phyloP scores from a whole-genome alignment of 2,329 filamentous ascomycete species.

The Phoma sp. region DNA sequence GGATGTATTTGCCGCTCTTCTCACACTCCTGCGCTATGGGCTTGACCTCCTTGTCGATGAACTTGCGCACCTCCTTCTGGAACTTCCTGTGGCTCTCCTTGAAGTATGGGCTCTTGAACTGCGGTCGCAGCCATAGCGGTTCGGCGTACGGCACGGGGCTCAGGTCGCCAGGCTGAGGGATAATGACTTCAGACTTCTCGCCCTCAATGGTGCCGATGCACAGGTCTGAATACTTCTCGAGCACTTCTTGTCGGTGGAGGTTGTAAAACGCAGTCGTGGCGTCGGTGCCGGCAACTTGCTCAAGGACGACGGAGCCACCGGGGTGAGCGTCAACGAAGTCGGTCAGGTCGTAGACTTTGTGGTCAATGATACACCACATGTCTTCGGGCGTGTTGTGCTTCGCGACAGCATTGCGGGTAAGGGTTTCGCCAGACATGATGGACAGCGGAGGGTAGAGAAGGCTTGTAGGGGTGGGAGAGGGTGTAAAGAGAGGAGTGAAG shows the following conservation, averaged over 20 bases:
- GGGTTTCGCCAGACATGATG: constrained; percentile 44
- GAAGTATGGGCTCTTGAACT: constrained; percentile 83
- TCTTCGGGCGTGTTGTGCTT: constrained; percentile 78
- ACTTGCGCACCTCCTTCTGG: constrained; percentile 74
- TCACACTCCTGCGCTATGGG: constrained; percentile 81
- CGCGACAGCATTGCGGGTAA: constrained; percentile 68
- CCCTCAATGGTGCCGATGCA: constrained; percentile 77
- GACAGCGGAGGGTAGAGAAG: no score
- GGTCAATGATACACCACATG: constrained; percentile 85
- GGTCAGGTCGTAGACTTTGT: constrained; percentile 84
- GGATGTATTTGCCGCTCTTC: constrained; percentile 74
- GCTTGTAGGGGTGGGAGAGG: no score
- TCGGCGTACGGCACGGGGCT: constrained; percentile 84
- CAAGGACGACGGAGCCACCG: constrained; percentile 79
- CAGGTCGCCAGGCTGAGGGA: constrained; percentile 73
- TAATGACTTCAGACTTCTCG: constrained; percentile 77
- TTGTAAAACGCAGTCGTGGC: constrained; percentile 89
- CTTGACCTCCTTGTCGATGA: constrained; percentile 73
- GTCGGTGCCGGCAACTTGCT: constrained; percentile 81
- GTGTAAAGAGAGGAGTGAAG: background rate
- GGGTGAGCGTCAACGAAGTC: constrained; percentile 88
- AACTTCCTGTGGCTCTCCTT: constrained; percentile 74
- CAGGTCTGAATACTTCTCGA: constrained; percentile 77
- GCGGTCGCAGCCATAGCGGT: constrained; percentile 79
- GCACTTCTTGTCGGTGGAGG: constrained; percentile 88